Percentiles rank a stretch among this genome's conserved stretches.
These are phyloP conservation scores for Eucalyptus cloeziana DNA, from an alignment of 345 rosid species.

Conservation along the genomic window DNA sequence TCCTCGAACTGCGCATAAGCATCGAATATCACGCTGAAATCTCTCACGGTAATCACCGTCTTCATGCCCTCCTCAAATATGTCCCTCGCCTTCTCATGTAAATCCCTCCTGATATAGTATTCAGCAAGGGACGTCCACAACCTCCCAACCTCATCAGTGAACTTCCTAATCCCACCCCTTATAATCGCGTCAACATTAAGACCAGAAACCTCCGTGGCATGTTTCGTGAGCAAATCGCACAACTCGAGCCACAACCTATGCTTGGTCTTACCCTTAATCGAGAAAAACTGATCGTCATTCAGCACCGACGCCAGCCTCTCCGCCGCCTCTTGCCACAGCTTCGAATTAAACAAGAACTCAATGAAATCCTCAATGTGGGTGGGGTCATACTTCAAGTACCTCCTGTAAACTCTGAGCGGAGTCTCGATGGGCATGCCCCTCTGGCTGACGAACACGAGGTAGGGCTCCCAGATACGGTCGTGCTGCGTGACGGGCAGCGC, in stretches of 20 bases:
- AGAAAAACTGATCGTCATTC: slow-evolving; percentile 78
- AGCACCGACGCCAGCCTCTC: slow-evolving; percentile 85
- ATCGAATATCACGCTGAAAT: slow-evolving; percentile 88
- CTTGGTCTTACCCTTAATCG: slow-evolving; percentile 82
- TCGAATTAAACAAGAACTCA: slow-evolving; percentile 75
- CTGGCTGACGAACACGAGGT: slow-evolving; percentile 79
- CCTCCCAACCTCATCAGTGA: slow-evolving; percentile 86
- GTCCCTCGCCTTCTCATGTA: slow-evolving; percentile 92
- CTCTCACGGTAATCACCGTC: slow-evolving; percentile 86
- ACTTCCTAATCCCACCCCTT: slow-evolving; percentile 93
- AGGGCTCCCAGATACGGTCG: slow-evolving; percentile 87
- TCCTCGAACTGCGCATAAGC: slow-evolving; percentile 79
- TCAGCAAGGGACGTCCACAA: slow-evolving; percentile 96
- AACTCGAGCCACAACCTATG: slow-evolving; percentile 88
- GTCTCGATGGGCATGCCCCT: slow-evolving; percentile 89
- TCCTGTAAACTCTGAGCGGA: slow-evolving; percentile 75
- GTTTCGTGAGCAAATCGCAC: slow-evolving; percentile 78
- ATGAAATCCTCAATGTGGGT: slow-evolving; percentile 81
- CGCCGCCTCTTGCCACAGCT: slow-evolving; percentile 85
- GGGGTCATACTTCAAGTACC: slow-evolving; percentile 96
- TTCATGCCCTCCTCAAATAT: slow-evolving; percentile 94
- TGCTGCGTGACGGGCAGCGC: slow-evolving; percentile 89
- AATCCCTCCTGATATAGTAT: slow-evolving; percentile 76
- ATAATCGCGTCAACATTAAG: slow-evolving; percentile 90
- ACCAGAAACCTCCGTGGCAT: slow-evolving; percentile 78